These are phyloP conservation scores for Lathyrus aphaca DNA, from an alignment of 306 rosid genomes.

Conservation along the genomic window DNA sequence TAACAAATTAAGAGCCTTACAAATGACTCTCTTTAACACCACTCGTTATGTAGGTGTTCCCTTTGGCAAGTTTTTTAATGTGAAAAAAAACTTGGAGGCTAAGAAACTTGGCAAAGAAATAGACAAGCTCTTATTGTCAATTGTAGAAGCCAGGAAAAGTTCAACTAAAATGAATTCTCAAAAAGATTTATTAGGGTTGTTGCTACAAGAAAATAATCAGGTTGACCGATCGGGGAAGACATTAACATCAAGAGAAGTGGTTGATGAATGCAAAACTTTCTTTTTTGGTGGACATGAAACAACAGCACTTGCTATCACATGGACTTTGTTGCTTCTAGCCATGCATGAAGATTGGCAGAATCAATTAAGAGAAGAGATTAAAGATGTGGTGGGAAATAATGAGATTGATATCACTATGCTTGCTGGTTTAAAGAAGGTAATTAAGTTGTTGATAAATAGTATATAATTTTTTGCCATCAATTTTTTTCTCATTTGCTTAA, in stretches of 20 bases:
- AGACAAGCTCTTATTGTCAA: conserved; percentile 51
- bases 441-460: neutral
- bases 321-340: conserved; percentile 82
- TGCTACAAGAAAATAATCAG: conserved; percentile 52
- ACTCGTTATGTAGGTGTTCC: conserved; percentile 79
- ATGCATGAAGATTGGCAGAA: conserved; percentile 73
- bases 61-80: conserved; percentile 49
- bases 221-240: conserved; percentile 37
- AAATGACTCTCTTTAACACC: conserved; percentile 66
- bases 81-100: conserved; percentile 59
- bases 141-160: conserved; percentile 48
- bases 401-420: conserved; percentile 54
- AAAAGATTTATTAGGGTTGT: conserved; percentile 60
- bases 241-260: conserved; percentile 55
- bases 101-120: conserved; percentile 70
- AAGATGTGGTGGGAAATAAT: conserved; percentile 58
- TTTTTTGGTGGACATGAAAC: conserved; percentile 96
- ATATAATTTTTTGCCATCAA: neutral
- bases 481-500: too few species aligned
- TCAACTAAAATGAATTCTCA: conserved; percentile 31
- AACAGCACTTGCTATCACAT: conserved; percentile 81
- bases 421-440: conserved; percentile 64
- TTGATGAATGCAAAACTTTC: conserved; percentile 90
- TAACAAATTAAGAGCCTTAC: conserved; percentile 59
- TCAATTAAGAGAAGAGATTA: conserved; percentile 73